Conservation (phyloP, 148 eudicot species). For the Vaccinium vitisidaea region DNA sequence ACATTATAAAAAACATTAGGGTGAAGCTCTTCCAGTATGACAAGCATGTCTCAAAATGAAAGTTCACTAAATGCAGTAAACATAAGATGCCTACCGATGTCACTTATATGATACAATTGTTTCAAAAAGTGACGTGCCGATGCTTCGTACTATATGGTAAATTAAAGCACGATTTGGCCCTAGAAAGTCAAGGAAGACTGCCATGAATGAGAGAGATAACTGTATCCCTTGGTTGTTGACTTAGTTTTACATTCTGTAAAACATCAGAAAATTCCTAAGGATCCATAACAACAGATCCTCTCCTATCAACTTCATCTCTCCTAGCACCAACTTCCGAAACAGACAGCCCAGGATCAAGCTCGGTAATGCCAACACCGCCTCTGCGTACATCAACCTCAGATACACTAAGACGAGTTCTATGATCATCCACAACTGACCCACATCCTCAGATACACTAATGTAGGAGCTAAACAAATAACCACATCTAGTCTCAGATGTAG, state of each 20-base stretch:
- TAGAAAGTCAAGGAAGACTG: background rate
- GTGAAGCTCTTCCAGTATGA: background rate
- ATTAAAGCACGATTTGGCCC: background rate
- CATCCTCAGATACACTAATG: no score
- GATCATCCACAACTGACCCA: no score
- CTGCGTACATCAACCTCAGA: no score
- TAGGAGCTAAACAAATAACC: background rate
- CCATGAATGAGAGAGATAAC: background rate
- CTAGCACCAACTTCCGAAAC: no score
- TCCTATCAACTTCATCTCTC: no score
- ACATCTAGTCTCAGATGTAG: background rate
- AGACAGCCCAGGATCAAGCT: no score
- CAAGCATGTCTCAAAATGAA: background rate
- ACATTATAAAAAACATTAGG: background rate
- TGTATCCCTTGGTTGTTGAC: background rate
- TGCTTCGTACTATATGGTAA: background rate
- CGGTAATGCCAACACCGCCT: no score
- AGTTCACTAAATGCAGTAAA: background rate
- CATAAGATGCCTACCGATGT: background rate
- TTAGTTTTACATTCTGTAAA: no score
- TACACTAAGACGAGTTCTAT: no score
- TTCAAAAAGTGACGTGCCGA: background rate
- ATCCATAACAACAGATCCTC: no score
- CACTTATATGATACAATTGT: background rate
- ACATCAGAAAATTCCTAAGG: no score